Percentiles rank a stretch among this genome's conserved stretches.
Evolutionary conservation across 306 rosid species (phyloP).

Genomic region (Myrica gale): DNA sequence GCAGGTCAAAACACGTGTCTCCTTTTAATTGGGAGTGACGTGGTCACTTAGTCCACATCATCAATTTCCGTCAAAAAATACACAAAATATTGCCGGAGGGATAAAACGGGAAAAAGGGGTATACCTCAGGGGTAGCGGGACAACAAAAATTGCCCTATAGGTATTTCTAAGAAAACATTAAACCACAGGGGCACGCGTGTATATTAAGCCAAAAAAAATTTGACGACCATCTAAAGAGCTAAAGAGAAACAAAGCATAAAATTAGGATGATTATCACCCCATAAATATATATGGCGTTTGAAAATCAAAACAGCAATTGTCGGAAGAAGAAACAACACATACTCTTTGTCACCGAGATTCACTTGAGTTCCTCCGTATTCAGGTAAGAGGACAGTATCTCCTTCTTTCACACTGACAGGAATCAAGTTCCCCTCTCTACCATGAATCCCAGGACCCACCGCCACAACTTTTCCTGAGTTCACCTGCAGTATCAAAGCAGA

Average conservation of each 20-base stretch:
- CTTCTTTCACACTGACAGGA: slow-evolving; percentile 63
- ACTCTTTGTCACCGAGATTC: slow-evolving; percentile 72
- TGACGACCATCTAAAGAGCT: background rate
- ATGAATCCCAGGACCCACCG: slow-evolving; percentile 64
- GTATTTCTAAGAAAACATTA: no score
- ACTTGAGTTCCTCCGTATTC: slow-evolving; percentile 75
- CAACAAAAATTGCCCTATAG: no score
- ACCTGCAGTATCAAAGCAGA: slow-evolving; percentile 24
- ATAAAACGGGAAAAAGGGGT: no score
- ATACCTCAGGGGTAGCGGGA: no score
- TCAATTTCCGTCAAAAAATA: no score
- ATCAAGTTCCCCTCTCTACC: slow-evolving; percentile 53
- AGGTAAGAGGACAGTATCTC: slow-evolving; percentile 73
- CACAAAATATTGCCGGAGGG: no score
- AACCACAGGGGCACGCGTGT: no score
- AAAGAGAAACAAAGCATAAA: background rate
- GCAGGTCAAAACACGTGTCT: no score
- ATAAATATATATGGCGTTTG: background rate
- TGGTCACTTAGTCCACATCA: no score
- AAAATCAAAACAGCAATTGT: background rate
- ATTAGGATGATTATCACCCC: background rate
- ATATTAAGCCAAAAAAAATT: no score
- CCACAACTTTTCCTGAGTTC: slow-evolving; percentile 73
- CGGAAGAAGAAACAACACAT: slow-evolving; percentile 26
- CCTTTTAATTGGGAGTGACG: no score